phyloP scores from a whole-genome alignment of 352 stramenopile species.

The Phytophthora palmivora region DNA sequence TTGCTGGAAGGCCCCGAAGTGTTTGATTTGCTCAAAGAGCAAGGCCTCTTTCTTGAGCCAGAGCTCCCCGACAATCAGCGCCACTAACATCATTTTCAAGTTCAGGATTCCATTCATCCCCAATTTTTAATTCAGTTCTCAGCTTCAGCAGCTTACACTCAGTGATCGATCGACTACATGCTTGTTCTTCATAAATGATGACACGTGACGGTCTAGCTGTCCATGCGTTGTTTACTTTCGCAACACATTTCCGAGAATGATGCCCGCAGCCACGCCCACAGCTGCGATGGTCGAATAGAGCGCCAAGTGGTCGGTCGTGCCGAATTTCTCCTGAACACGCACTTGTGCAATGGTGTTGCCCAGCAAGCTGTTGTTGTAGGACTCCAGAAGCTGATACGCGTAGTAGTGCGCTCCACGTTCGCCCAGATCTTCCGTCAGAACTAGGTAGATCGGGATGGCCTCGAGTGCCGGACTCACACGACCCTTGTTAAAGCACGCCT shows the following conservation, averaged over 20 bases:
- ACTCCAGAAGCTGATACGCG: too few relatives aligned
- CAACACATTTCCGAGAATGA: constrained; percentile 31
- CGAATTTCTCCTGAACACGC: constrained; percentile 43
- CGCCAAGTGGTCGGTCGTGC: constrained; percentile 45
- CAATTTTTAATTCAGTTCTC: too few relatives aligned
- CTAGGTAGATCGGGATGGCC: constrained; percentile 87
- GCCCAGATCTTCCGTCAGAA: constrained; percentile 91
- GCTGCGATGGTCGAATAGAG: constrained; percentile 56
- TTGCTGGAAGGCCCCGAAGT: constrained; percentile 70
- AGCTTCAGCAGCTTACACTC: constrained; percentile 18
- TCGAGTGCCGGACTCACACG: constrained; percentile 83
- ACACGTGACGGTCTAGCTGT: constrained; percentile 2
- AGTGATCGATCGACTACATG: constrained; percentile 4
- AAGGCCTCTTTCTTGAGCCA: constrained; percentile 39
- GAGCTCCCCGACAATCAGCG: constrained; percentile 43
- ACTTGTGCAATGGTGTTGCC: constrained; percentile 40
- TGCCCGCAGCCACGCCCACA: constrained; percentile 40
- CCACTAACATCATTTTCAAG: constrained; percentile 14
- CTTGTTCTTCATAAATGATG: constrained; percentile 4
- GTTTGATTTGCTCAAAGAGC: constrained; percentile 52
- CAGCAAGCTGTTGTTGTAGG: constrained; percentile 57
- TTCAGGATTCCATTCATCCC: neutral
- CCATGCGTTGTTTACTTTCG: constrained; percentile 23
- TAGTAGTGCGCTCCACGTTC: constrained; percentile 91
- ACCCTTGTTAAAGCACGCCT: constrained; percentile 90